Base-by-base conservation (phyloP, 2,329 filamentous ascomycete genomes). In the Scedosporium dehoogii region DNA sequence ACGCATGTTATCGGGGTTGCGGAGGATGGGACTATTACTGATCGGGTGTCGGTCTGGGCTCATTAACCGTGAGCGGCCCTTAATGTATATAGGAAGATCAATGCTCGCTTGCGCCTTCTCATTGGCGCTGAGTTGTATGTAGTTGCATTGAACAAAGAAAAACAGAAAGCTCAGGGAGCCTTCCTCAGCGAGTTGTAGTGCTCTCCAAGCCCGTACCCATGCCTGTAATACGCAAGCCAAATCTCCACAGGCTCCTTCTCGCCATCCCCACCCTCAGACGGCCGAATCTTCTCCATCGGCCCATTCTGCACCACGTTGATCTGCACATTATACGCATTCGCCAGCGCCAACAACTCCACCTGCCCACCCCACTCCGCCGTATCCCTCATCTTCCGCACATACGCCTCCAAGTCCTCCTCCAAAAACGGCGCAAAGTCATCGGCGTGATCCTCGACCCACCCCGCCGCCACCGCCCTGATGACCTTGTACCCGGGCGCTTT, bases 361-460 rank as follows among this genome's bases (percentile, higher is more conserved):
- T 97, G 91, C 0, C 94, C 94, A 59, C 94, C 94, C 94, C 94
- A 99, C 75, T 96, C 93, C 0, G 91, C 92, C 58, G 92, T 97
- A 63, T 94, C 86, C 65, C 87, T 78, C 64, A 99, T 90, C 76
- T 89, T 91, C 57, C 76, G 76, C 57, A 90, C 81, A 73, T 97
- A 96, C 7, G 77, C 77, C 3, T 84, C 83, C 57, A 97, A 72
- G 14, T 87, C 85, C 72, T 94, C 92, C 70, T 96, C 92, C 67
- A 96, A 78, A 71, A 97, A 99, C 0, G 90, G 87, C 63, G 82
- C 85, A 72, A 97, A 97, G 69, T 96, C 91, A 66, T 92, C 90
- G 10, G 81, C 75, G 72, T 97, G 86, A 14, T 76, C 72, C 63
- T 78, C 74, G 70, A 99, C 96, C 74, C 90, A 97, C 25, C 82